A percentile compares a stretch with the other conserved stretches of the same genome.
Evolutionary conservation across 2,329 filamentous ascomycete genomes (phyloP).

Genomic region (Ophiosphaerella narmari): DNA sequence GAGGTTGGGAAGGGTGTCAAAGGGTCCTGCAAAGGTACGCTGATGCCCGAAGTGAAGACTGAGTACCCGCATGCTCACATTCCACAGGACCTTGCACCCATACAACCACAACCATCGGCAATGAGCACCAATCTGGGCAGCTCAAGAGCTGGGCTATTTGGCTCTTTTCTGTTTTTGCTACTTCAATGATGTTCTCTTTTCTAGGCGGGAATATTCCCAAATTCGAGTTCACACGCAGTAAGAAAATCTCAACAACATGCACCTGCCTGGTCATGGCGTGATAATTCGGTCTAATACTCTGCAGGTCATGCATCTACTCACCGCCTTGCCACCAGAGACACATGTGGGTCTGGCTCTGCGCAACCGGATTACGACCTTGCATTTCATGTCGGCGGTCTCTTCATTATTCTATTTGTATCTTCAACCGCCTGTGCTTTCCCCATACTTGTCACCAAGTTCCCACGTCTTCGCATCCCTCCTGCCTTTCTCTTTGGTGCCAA

Average conservation of each 20-base stretch:
- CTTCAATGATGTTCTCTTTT: constrained; percentile 29
- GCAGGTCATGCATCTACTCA: constrained; percentile 7
- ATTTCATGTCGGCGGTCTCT: constrained; percentile 39
- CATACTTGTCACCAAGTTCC: constrained; percentile 63
- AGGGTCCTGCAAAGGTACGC: constrained; percentile 23
- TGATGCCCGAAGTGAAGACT: not conserved
- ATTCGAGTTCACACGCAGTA: constrained; percentile 4
- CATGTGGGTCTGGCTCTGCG: constrained; percentile 28
- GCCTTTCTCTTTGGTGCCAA: constrained; percentile 63
- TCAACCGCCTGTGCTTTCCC: constrained; percentile 63
- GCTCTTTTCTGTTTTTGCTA: constrained; percentile 31
- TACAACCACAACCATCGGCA: constrained; percentile 22
- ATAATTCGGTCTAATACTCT: constrained; percentile 2
- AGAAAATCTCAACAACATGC: constrained; percentile 9
- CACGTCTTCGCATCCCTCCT: constrained; percentile 62
- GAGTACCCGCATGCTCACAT: constrained; percentile 12
- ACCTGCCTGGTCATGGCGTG: not conserved
- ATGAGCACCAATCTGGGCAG: constrained; percentile 23
- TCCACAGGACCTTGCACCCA: constrained; percentile 35
- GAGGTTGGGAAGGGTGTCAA: constrained; percentile 32
- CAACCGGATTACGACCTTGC: constrained; percentile 33
- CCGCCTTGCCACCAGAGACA: constrained; percentile 18
- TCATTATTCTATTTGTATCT: constrained; percentile 42
- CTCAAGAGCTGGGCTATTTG: constrained; percentile 26
- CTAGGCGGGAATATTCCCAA: constrained; percentile 13